Evolutionary conservation across 2,329 filamentous ascomycete genomes (phyloP).

Genomic region (Fonsecaea nubica): DNA sequence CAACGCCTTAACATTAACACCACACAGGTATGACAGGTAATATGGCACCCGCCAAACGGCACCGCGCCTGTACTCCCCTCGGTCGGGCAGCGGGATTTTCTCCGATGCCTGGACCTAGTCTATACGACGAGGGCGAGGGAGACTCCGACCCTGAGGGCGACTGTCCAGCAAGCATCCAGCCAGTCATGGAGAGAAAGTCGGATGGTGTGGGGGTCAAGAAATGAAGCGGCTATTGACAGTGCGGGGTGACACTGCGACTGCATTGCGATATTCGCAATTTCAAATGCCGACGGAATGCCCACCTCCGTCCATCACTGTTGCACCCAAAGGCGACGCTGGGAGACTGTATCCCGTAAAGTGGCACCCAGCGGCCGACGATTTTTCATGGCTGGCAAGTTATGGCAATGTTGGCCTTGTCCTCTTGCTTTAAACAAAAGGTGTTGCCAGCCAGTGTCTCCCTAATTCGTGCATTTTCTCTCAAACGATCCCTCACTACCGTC

Average conservation of each 20-base stretch:
- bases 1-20: background rate
- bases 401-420: constrained; percentile 16
- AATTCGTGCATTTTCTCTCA: background rate
- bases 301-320: background rate
- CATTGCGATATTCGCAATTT: constrained; percentile 17
- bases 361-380: background rate
- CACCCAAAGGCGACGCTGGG: background rate
- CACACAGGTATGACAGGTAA: background rate
- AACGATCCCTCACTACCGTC: background rate
- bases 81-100: constrained; percentile 7
- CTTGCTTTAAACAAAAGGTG: constrained; percentile 2
- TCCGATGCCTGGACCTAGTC: constrained; percentile 9
- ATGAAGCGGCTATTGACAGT: constrained; percentile 11
- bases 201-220: constrained; percentile 17
- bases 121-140: constrained; percentile 15
- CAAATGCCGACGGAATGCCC: constrained; percentile 26
- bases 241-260: constrained; percentile 12
- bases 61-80: background rate
- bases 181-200: constrained; percentile 15
- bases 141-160: constrained; percentile 15
- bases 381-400: background rate
- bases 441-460: background rate
- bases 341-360: constrained; percentile 8
- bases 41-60: background rate
- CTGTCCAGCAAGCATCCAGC: background rate